Base-by-base conservation (phyloP, 805 yeast species). In the Dipodascopsis uninucleata region DNA sequence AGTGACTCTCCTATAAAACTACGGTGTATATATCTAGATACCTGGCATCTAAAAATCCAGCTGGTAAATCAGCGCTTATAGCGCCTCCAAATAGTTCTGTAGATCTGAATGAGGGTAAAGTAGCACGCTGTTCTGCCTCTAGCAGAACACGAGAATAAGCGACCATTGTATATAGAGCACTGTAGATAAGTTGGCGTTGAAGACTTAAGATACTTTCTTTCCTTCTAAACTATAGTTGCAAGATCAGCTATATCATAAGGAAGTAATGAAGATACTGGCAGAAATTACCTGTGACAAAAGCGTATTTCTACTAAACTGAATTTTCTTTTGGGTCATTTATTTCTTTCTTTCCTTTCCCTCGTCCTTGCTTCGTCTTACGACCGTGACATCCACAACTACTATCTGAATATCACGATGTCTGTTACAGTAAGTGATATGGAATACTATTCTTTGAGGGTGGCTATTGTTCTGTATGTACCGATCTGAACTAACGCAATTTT, bases 11-110 rank as follows among this genome's bases (percentile, higher is more conserved):
- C 32, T 12, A 5, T 22, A 3, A 29, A 14, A 22, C 5, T 7
- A 12, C 14, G 26, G 18, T 34, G n/a, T 18, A 20, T 18, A 10
- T n/a, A 12, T 14, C 9, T 26, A 41, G 42, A 3, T 26, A 49
- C 53, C 55, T 82, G 0, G 88, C 96, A 63, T 93, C 97, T 1
- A 82, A 59, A 38, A 82, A 71, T 0, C 75, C 76, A 1, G 55
- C 45, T 0, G 96, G 95, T 4, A 88, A 47, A 2, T 63, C 64
- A 0, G 79, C 71, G 2, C 71, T 59, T 16, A 88, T 73, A 0
- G 95, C 93, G 1, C 97, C 97, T 0, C 97, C 97, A 60, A 82
- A 89, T 4, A 88, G 64, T 24, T 66, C 66, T 4, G 6, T 38
- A 10, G 38, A 22, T 5, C 5, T 17, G 12, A 39, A 23, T 23